Evolutionary conservation across 768 basidiomycete species (phyloP).

Genomic region (Rhizopogon vulgaris): DNA sequence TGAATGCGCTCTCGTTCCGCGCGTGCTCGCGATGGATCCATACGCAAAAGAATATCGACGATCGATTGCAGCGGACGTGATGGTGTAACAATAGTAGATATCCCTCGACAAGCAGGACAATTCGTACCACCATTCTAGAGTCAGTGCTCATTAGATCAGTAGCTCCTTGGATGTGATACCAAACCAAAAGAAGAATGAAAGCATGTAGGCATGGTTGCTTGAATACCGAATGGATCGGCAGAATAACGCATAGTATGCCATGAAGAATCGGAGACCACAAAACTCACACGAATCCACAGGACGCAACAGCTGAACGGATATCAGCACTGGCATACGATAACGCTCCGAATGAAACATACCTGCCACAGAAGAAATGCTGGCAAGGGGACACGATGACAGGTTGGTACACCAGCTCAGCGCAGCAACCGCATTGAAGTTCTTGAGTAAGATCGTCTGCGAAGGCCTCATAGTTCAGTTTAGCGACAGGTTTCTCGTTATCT

Average conservation of each 20-base stretch:
- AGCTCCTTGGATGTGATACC: neutral
- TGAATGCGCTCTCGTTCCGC: constrained; percentile 68
- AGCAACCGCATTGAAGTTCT: constrained; percentile 83
- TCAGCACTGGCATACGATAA: constrained; percentile 36
- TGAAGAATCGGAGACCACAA: neutral
- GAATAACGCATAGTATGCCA: neutral
- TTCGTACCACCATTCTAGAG: constrained; percentile 76
- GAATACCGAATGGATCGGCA: neutral
- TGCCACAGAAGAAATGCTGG: constrained; percentile 89
- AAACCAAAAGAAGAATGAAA: neutral
- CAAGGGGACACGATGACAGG: constrained; percentile 81
- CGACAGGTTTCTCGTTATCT: constrained; percentile 8
- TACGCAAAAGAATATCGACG: constrained; percentile 66
- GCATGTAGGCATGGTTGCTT: no score
- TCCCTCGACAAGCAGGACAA: constrained; percentile 74
- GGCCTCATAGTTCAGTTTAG: constrained; percentile 15
- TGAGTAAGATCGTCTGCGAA: constrained; percentile 61
- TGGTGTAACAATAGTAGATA: constrained; percentile 62
- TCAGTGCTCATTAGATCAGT: constrained; percentile 9
- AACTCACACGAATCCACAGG: constrained; percentile 79
- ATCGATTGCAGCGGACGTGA: constrained; percentile 71
- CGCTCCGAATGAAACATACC: constrained; percentile 36
- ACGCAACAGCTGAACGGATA: constrained; percentile 56
- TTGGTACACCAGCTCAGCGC: constrained; percentile 73
- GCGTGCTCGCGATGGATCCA: constrained; percentile 62